Base-by-base conservation (phyloP, 768 basidiomycete genomes). In the Suillus subalutaceus region DNA sequence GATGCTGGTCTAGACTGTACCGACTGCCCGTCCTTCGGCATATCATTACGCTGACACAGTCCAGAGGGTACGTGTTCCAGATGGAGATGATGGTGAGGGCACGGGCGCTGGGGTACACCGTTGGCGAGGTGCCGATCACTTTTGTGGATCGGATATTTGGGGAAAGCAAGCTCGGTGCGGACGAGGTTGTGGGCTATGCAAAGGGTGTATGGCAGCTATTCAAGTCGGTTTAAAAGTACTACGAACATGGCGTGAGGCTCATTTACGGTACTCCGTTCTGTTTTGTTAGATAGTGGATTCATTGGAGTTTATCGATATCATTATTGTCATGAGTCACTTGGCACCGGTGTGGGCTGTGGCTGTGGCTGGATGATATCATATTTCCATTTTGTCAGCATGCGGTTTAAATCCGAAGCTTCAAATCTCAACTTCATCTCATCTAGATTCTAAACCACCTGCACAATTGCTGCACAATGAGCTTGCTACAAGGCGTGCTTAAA, bases 61-160 rank as follows among this genome's bases (percentile, higher is more conserved):
- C 94, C 3, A 92, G 92, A 69, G 95, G 95, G 10, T 97, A 96
- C 71, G 95, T 97, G 38, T 96, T 97, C 82, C 95, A 97, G 83
- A 97, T 97, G 95, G 95, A 97, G 76, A 97, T 96, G 90, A 96
- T 96, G 86, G 95, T 94, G 23, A 87, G 95, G 1, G 95, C 95
- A 6, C 85, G 89, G 26, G 87, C 91, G 2, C 79, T 93, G 64
- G 94, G 93, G 6, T 96, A 94, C 78, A 87, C 85, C 5, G 88
- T 97, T 0, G 95, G 94, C 5, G 95, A 97, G 76, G 86, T 97
- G 32, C 95, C 95, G 1, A 97, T 97, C 68, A 97, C 94, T 3
- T 97, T 97, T 72, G 95, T 96, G 55, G 95, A 97, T 79, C 86
- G 95, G 44, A 90, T 97, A 73, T 96, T 91, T 75, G 95, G 95